A percentile compares a stretch with the other conserved stretches of the same genome.
phyloP scores from a whole-genome alignment of 345 rosid genomes.

The Eutrema yunnanense region DNA sequence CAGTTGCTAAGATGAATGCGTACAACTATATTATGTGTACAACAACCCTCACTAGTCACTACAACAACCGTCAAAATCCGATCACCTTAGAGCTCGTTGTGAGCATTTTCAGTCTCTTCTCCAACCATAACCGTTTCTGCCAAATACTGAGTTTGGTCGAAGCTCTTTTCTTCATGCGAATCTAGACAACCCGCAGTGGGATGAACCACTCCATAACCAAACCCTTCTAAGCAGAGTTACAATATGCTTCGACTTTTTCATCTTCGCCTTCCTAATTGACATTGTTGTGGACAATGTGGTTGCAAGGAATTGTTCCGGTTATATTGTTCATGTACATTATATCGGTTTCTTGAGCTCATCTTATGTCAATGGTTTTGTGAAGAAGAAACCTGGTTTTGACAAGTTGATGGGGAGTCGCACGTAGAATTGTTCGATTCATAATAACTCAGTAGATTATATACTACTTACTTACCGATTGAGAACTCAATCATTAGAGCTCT shows the following conservation, averaged over 20 bases:
- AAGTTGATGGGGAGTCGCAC: constrained; percentile 78
- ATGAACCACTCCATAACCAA: constrained; percentile 56
- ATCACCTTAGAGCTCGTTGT: constrained; percentile 16
- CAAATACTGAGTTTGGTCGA: not conserved
- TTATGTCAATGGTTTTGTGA: not conserved
- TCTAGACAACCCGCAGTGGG: no score
- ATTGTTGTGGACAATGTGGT: constrained; percentile 59
- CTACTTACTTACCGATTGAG: no score
- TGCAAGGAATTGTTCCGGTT: constrained; percentile 69
- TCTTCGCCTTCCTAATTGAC: constrained; percentile 65
- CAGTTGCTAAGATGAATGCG: constrained; percentile 1
- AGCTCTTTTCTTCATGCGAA: no score
- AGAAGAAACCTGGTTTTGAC: constrained; percentile 68
- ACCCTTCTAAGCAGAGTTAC: constrained; percentile 29
- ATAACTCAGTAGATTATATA: no score
- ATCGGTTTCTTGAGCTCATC: constrained; percentile 28
- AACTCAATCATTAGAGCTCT: no score
- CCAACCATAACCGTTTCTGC: not conserved
- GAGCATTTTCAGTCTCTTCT: not conserved
- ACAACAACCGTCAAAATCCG: constrained; percentile 4
- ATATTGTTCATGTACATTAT: constrained; percentile 54
- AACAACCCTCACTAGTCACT: constrained; percentile 20
- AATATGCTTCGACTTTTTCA: constrained; percentile 68
- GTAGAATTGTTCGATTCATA: constrained; percentile 79
- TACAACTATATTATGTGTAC: constrained; percentile 8